These are phyloP conservation scores for Mycena chlorophos DNA, from an alignment of 768 basidiomycete species.

Conservation along the genomic window DNA sequence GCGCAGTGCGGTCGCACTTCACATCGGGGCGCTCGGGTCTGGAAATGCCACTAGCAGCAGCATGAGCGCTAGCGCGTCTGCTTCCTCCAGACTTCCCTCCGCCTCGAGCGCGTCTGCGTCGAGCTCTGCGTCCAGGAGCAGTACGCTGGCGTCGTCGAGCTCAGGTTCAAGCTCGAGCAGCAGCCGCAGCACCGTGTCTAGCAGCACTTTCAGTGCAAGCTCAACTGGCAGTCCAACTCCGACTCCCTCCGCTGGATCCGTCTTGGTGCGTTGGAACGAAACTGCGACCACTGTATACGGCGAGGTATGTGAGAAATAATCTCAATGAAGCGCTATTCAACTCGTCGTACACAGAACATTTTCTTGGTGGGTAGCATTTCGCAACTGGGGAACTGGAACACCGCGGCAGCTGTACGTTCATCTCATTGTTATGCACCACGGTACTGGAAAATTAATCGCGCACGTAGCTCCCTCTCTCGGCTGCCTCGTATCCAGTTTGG, in stretches of 20 bases:
- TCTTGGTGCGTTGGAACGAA: constrained; percentile 53
- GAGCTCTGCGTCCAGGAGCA: too few species aligned
- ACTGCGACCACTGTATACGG: constrained; percentile 58
- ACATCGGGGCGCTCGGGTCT: constrained; percentile 42
- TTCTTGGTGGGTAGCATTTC: constrained; percentile 58
- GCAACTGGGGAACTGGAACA: constrained; percentile 54
- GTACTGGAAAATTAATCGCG: neutral
- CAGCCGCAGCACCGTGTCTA: too few species aligned
- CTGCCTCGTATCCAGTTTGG: constrained; percentile 39
- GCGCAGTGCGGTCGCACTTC: constrained; percentile 56
- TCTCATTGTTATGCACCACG: neutral
- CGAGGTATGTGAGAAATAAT: constrained; percentile 40
- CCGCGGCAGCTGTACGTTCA: constrained; percentile 42
- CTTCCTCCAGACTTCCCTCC: too few species aligned
- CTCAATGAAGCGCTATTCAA: neutral
- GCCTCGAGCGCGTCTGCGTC: too few species aligned
- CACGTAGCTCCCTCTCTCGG: constrained; percentile 33
- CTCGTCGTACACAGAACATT: constrained; percentile 45
- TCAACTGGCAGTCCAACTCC: too few species aligned
- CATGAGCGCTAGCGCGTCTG: too few species aligned
- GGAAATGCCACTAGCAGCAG: too few species aligned
- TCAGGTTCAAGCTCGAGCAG: too few species aligned
- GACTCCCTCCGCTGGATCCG: constrained; percentile 22
- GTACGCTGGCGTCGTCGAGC: too few species aligned
- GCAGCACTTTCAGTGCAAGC: too few species aligned